Base-by-base conservation (phyloP, 352 stramenopile genomes). In the Sclerospora graminicola region DNA sequence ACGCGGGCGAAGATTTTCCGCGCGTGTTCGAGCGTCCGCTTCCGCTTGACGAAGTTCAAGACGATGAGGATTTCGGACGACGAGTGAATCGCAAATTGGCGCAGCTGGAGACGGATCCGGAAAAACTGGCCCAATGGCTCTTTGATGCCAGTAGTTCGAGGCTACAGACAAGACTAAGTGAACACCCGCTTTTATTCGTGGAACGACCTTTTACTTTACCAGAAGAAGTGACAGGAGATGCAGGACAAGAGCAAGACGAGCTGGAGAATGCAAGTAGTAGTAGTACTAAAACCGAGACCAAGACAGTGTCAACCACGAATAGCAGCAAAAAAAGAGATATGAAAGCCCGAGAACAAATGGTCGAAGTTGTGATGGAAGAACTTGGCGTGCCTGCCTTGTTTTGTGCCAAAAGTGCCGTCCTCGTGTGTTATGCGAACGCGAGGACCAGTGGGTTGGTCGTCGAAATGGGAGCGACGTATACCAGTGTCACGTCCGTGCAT, bases 1-100 rank as follows among this genome's bases (percentile, higher is more conserved):
- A 84, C 54, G 80, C 83, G 1, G 85, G 85, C 42, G 84, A 95
- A 53, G 84, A 95, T 44, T 87, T 84, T 40, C 84, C 84, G 30
- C 80, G 80, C 28, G 71, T 87, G 15, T 84, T 59, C 41, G 75
- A 87, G 49, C 61, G 48, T 18, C 62, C 69, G 5, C 21, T 77
- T 13, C 23, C 47, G 1, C 16, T 41, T 3, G 16, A 52, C 4
- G 42, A 56, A 28, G 43, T 38, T 5, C 48, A 50, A 16, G 53
- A 60, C 18, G 57, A 61, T n/a, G 31, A 40, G 13, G 39, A 51
- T 7, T 27, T 50, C 13, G 50, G 32, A 10, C 41, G 37, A 5
- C 14, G 30, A 1, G 4, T 58, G 26, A 49, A 51, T 9, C 44
- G 37, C 16, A 28, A 41, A 20, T 63, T 73, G 2, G 71, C 69